These are phyloP conservation scores for Blastobotrys illinoisensis DNA, from an alignment of 1,139 yeast genomes.

Conservation along the genomic window DNA sequence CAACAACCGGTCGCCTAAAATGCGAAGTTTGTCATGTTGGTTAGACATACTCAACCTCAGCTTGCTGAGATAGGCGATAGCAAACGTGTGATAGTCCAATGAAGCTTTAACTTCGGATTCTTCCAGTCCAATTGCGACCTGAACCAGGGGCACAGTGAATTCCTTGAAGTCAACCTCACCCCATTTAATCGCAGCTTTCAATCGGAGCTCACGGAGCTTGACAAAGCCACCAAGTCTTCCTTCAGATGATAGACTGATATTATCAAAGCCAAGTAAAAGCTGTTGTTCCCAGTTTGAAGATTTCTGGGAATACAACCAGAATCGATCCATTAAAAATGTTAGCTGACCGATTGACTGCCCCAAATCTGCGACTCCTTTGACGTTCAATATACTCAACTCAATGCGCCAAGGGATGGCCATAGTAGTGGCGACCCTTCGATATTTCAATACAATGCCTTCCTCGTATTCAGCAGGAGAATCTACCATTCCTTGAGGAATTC, in stretches of 20 bases:
- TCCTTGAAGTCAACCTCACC: constrained; percentile 35
- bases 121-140: constrained; percentile 53
- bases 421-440: constrained; percentile 58
- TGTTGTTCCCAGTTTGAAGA: constrained; percentile 68
- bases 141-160: constrained; percentile 56
- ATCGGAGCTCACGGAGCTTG: constrained; percentile 43
- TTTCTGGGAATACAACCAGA: constrained; percentile 70
- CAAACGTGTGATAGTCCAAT: constrained; percentile 80
- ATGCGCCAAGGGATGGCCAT: constrained; percentile 73
- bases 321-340: constrained; percentile 46
- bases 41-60: constrained; percentile 60
- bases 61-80: constrained; percentile 50
- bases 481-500: not conserved
- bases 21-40: constrained; percentile 45
- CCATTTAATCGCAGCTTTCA: constrained; percentile 73
- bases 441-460: constrained; percentile 41
- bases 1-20: constrained; percentile 49
- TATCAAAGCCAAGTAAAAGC: constrained; percentile 54
- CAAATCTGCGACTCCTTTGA: constrained; percentile 58
- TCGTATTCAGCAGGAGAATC: constrained; percentile 1
- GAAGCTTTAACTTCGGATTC: constrained; percentile 56
- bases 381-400: constrained; percentile 50
- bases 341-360: constrained; percentile 80
- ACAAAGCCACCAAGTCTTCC: constrained; percentile 79
- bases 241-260: constrained; percentile 48